A percentile compares a stretch with the other conserved stretches of the same genome.
phyloP scores from a whole-genome alignment of 208 protist genomes.

The Trypanosoma rangeli region DNA sequence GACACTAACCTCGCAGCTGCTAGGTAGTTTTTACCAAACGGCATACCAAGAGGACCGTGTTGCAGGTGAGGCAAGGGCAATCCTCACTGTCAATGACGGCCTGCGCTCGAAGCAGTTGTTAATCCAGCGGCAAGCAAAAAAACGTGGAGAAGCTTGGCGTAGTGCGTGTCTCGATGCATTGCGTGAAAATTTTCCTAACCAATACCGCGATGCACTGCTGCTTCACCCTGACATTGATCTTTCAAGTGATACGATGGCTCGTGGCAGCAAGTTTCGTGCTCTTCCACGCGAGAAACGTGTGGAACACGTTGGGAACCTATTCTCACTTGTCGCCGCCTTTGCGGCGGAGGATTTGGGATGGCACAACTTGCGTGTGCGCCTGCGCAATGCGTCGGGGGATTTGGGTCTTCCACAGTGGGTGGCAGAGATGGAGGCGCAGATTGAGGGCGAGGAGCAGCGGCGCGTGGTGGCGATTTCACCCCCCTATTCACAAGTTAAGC shows the following conservation, averaged over 20 bases:
- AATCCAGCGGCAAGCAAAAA: constrained; percentile 55
- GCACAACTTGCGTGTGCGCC: constrained; percentile 73
- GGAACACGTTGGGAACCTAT: constrained; percentile 65
- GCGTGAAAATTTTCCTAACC: constrained; percentile 80
- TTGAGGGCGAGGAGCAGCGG: constrained; percentile 61
- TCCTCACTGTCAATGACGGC: constrained; percentile 73
- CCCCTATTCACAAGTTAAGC: constrained; percentile 53
- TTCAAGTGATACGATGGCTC: constrained; percentile 60
- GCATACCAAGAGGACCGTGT: constrained; percentile 45
- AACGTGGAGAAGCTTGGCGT: constrained; percentile 79
- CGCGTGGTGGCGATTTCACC: constrained; percentile 78
- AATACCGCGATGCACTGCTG: constrained; percentile 66
- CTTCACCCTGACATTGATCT: constrained; percentile 82
- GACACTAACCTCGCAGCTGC: constrained; percentile 70
- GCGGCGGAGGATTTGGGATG: constrained; percentile 88
- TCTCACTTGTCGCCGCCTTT: constrained; percentile 68
- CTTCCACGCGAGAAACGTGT: constrained; percentile 88
- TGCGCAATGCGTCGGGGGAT: constrained; percentile 67
- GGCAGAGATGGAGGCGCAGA: constrained; percentile 84
- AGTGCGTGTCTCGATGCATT: constrained; percentile 74
- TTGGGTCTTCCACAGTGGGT: constrained; percentile 83
- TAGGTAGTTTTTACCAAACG: constrained; percentile 77
- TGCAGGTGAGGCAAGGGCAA: constrained; percentile 45
- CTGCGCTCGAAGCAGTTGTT: constrained; percentile 43
- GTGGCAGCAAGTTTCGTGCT: constrained; percentile 60